Base-by-base conservation (phyloP, 257 asterid genomes). In the Ballota nigra region DNA sequence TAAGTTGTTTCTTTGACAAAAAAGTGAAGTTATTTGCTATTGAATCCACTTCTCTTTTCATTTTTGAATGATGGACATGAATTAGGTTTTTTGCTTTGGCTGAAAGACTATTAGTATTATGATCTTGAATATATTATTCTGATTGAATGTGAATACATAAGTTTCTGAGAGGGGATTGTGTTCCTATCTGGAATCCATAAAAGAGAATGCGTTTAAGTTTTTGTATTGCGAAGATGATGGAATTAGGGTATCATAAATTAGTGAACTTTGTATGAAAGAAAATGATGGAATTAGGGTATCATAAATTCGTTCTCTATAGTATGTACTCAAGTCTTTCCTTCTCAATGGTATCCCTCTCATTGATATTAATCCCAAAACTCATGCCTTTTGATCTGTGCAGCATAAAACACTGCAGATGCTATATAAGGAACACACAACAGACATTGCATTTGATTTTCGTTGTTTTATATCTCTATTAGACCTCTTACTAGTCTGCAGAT, bases 141-240 rank as follows among this genome's bases (percentile, higher is more conserved):
- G 2, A 26, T 36, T 34, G 69, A 65, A 16, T 65, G 33, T 57
- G 58, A 12, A 19, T 45, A 43, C 29, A 19, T 38, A 38, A 47
- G 18, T 69, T 79, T 71, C 24, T 59, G 56, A 59, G 68, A 29
- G 57, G 41, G 52, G 61, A 59, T 34, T 49, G 10, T 34, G 61
- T 31, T 57, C 49, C 31, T 47, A 47, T 51, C 53, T 71, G 19
- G 22, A 58, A 31, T 65, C 36, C 71, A 59, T 49, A 12, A 24
- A 40, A 41, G 33, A 29, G 61, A 70, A n/a, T 7, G 29, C 29
- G 55, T 29, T 45, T 68, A 4, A 64, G 24, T 65, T 40, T 22
- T 40, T 12, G 19, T 29, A 13, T 60, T 28, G 45, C 8, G 69
- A n/a, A 29, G 31, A 19, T 26, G 29, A 26, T 26, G 29, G 29